A percentile compares a stretch with the other conserved stretches of the same genome.
Conservation (phyloP, 768 basidiomycete genomes). For the Pisolithus orientalis region DNA sequence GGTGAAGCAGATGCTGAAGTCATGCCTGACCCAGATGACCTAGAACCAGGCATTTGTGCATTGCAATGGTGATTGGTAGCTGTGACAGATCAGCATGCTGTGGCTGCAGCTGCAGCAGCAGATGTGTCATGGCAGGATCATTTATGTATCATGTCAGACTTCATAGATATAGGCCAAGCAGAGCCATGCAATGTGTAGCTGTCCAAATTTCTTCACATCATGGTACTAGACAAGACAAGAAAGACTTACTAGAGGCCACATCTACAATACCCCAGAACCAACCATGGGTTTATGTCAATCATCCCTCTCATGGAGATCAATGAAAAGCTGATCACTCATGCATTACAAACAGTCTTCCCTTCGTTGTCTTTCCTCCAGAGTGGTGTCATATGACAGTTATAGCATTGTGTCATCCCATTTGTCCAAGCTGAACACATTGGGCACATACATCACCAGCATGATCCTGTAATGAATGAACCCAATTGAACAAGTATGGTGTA, state of each 20-base stretch:
- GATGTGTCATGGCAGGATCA: conserved; percentile 68
- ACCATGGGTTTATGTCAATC: too few relatives aligned
- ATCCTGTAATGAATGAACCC: too few relatives aligned
- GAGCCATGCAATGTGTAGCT: conserved; percentile 85
- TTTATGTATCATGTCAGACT: conserved; percentile 85
- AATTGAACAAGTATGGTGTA: too few relatives aligned
- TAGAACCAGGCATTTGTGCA: too few relatives aligned
- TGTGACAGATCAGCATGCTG: conserved; percentile 47
- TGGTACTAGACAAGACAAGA: background rate
- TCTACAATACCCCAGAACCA: conserved; percentile 27
- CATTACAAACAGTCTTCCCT: conserved; percentile 87
- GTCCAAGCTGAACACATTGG: too few relatives aligned
- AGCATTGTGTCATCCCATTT: conserved; percentile 65
- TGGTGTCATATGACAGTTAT: conserved; percentile 86
- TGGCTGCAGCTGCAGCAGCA: conserved; percentile 59
- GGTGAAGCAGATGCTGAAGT: conserved; percentile 56
- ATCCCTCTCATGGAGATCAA: background rate
- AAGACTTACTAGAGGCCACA: conserved; percentile 68
- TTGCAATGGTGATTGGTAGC: conserved; percentile 9
- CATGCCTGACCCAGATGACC: too few relatives aligned
- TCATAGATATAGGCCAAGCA: conserved; percentile 84
- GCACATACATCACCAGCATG: too few relatives aligned
- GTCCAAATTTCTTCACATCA: conserved; percentile 7
- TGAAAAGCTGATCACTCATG: conserved; percentile 45
- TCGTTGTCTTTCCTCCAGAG: conserved; percentile 90